A percentile compares a stretch with the other conserved stretches of the same genome.
Conservation (phyloP, 169 alveolate genomes). For the Plasmodium blacklocki region DNA sequence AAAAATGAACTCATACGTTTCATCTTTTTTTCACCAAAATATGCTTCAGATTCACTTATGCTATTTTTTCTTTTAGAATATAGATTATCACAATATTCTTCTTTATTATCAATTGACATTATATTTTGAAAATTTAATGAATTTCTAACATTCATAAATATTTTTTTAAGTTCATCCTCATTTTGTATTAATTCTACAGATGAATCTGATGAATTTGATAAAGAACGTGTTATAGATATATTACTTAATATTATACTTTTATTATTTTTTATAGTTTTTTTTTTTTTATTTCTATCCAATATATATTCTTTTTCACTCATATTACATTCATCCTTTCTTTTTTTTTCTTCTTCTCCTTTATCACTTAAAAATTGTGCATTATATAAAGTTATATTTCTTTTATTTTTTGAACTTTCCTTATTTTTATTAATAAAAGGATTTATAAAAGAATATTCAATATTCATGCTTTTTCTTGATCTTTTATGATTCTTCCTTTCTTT, state of each 20-base stretch:
- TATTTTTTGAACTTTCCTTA: conserved; percentile 1
- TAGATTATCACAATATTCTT: not conserved
- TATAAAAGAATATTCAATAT: conserved; percentile 71
- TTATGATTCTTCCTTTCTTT: conserved; percentile 8
- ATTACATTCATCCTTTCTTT: not conserved
- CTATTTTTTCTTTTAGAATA: conserved; percentile 50
- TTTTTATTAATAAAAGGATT: conserved; percentile 50
- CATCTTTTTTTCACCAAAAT: conserved; percentile 38
- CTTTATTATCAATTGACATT: conserved; percentile 23
- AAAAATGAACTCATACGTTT: not conserved
- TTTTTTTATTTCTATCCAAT: not conserved
- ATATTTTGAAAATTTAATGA: conserved; percentile 71
- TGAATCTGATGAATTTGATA: conserved; percentile 34
- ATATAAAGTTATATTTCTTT: not conserved
- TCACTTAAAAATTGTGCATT: not conserved
- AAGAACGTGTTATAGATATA: conserved; percentile 16
- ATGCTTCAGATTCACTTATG: conserved; percentile 67
- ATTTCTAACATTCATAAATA: conserved; percentile 69
- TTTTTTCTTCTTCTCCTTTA: conserved; percentile 2
- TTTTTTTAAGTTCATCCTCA: conserved; percentile 60
- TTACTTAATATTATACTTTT: not conserved
- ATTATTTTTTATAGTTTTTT: not conserved
- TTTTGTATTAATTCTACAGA: conserved; percentile 73
- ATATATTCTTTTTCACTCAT: not conserved
- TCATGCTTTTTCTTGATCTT: conserved; percentile 53